Conservation (phyloP, 148 eudicot genomes). For the Rhododendron simsii region DNA sequence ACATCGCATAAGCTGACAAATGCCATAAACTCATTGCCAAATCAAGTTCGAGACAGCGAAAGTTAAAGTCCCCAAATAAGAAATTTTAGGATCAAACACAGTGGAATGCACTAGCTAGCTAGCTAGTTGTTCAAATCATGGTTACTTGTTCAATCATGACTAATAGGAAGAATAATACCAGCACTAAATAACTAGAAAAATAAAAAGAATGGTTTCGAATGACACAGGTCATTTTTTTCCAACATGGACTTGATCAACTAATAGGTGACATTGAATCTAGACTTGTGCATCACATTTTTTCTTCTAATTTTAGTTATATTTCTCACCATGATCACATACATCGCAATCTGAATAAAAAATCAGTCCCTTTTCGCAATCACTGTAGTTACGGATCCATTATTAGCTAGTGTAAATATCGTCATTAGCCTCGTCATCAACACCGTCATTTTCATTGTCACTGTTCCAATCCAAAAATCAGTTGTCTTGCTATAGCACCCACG, state of each 20-base stretch:
- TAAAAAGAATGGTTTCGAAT: background rate
- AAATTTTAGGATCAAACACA: background rate
- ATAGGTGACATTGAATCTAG: conserved; percentile 11
- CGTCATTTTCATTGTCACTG: background rate
- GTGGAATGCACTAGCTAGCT: background rate
- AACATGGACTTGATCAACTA: background rate
- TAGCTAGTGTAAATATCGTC: background rate
- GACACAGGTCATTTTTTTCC: conserved; percentile 7
- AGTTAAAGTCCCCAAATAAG: background rate
- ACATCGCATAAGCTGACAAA: background rate
- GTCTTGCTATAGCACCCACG: background rate
- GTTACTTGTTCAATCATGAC: background rate
- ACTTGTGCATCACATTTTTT: background rate
- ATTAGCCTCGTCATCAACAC: background rate
- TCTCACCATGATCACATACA: background rate
- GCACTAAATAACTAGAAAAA: background rate
- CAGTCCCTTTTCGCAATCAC: background rate
- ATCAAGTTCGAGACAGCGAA: background rate
- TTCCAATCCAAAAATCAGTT: background rate
- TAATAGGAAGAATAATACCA: background rate
- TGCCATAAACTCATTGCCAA: background rate
- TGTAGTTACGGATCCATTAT: background rate
- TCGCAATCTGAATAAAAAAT: background rate
- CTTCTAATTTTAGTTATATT: background rate
- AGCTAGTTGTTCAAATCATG: background rate